Evolutionary conservation across 139 green algal genomes (phyloP).

Genomic region (Nannochloris sp.): DNA sequence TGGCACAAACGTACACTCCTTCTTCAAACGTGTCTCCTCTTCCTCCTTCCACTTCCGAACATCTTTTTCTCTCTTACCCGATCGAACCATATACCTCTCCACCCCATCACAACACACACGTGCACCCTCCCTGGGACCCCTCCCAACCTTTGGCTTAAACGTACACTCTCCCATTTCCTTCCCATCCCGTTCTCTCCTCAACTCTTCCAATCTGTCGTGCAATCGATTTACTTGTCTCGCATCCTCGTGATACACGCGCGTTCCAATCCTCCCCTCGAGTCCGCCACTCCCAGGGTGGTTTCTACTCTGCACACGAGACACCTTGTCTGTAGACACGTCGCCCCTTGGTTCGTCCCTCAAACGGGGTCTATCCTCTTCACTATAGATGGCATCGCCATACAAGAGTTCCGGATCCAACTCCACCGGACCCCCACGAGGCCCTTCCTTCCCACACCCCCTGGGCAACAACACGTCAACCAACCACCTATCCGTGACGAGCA

Average conservation of each 20-base stretch:
- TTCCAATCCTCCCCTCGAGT: no score
- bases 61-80: not conserved
- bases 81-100: not conserved
- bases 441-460: no score
- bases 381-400: not conserved
- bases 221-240: not conserved
- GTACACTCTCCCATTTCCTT: conserved; percentile 1
- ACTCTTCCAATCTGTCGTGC: not conserved
- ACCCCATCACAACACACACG: not conserved
- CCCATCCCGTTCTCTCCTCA: not conserved
- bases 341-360: no score
- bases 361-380: no score
- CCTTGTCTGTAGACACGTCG: no score
- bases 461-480: no score
- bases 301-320: no score
- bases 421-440: not conserved
- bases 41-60: not conserved
- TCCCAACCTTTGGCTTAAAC: conserved; percentile 4
- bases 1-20: not conserved
- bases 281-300: no score
- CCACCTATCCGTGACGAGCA: no score
- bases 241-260: no score
- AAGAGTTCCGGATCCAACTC: conserved; percentile 7
- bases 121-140: not conserved
- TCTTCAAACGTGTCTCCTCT: not conserved